Conservation (phyloP, 768 basidiomycete species). For the Trametes punicea region DNA sequence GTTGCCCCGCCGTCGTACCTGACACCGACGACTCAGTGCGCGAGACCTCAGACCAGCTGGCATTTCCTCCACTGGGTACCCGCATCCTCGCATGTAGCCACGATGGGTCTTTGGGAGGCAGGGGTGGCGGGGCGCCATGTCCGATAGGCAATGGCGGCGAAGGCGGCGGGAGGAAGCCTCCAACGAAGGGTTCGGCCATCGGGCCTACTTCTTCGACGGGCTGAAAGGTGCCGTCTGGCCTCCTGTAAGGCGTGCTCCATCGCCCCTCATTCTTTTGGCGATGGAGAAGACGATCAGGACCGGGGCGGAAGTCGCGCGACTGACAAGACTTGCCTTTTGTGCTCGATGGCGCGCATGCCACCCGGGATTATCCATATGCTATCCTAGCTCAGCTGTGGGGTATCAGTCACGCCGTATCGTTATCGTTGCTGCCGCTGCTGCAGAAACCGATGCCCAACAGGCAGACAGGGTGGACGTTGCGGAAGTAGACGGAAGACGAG, state of each 20-base stretch:
- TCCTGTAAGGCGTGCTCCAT: conserved; percentile 33
- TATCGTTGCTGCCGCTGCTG: background rate
- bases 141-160: conserved; percentile 30
- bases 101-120: conserved; percentile 45
- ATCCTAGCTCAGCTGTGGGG: background rate
- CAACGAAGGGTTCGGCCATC: conserved; percentile 58
- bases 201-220: conserved; percentile 61
- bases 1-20: background rate
- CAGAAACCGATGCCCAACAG: background rate
- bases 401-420: background rate
- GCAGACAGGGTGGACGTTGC: background rate
- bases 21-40: conserved; percentile 7
- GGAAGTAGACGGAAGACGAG: background rate
- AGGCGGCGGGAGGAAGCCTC: conserved; percentile 45
- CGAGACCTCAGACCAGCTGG: conserved; percentile 10
- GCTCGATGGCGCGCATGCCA: conserved; percentile 72
- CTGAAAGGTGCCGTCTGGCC: conserved; percentile 47
- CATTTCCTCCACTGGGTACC: conserved; percentile 3
- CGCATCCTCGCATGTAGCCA: conserved; percentile 13
- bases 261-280: conserved; percentile 25
- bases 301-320: conserved; percentile 23
- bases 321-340: conserved; percentile 40
- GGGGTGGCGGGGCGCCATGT: conserved; percentile 37
- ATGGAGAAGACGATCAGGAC: background rate
- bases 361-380: conserved; percentile 68